Evolutionary conservation across 2,329 filamentous ascomycete genomes (phyloP).

Genomic region (Penicillium sp.): DNA sequence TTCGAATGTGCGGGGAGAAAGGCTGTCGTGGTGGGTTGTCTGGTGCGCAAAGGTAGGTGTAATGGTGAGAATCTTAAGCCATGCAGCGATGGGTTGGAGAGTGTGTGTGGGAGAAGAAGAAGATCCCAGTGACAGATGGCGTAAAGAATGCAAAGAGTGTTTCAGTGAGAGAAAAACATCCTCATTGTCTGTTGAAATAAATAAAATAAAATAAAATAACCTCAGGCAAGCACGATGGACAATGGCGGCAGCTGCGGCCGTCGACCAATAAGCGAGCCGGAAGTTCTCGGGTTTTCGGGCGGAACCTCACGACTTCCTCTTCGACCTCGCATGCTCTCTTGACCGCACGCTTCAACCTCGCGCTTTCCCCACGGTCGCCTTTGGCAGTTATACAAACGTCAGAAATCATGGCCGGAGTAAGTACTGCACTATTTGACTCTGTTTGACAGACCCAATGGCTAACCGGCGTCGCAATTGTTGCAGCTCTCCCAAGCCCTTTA

Average conservation of each 20-base stretch:
- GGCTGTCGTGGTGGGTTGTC: neutral
- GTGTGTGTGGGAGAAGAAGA: too few species aligned
- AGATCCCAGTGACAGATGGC: too few species aligned
- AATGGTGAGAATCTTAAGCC: neutral
- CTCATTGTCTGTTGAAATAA: too few species aligned
- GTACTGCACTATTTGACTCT: slow-evolving; percentile 21
- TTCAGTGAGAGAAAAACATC: neutral
- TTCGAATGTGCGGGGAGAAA: neutral
- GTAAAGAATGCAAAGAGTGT: neutral
- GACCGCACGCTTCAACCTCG: slow-evolving; percentile 16
- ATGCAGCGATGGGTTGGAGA: neutral
- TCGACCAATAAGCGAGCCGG: slow-evolving; percentile 35
- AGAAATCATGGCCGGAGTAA: slow-evolving; percentile 56
- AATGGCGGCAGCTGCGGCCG: neutral
- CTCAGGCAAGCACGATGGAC: neutral
- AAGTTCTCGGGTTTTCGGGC: slow-evolving; percentile 29
- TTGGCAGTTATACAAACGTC: neutral
- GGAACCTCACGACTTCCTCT: slow-evolving; percentile 18
- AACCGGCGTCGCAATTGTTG: slow-evolving; percentile 23
- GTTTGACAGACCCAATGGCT: slow-evolving; percentile 19
- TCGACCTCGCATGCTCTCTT: slow-evolving; percentile 21
- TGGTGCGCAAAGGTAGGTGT: neutral
- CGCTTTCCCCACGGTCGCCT: slow-evolving; percentile 8
- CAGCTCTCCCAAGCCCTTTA: slow-evolving; percentile 55
- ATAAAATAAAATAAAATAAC: neutral